Base-by-base conservation (phyloP, 2,329 filamentous ascomycete species). In the Pseudogymnoascus sp. region DNA sequence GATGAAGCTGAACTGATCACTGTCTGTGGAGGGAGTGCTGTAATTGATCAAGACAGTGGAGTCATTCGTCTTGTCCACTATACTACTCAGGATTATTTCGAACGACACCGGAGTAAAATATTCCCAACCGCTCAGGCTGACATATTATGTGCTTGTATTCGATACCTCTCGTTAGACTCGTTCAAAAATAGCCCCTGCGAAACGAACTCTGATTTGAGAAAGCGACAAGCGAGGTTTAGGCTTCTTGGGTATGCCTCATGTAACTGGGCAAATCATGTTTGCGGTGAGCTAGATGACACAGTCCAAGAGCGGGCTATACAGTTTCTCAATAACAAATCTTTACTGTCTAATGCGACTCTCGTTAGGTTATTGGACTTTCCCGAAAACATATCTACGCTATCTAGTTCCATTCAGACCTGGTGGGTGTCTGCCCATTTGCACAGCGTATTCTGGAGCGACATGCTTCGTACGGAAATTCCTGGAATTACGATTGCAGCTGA, bases 81-180 rank as follows among this genome's bases (percentile, higher is more conserved):
- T 51, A 70, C 71, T 1, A 59, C 67, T 8, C 68, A 73, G 40
- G 70, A 73, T 59, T 73, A 69, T 45, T 65, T 73, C 36, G 21
- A 23, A 54, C 16, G 14, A 18, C 45, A 54, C 45, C 45, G 45
- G 5, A 31, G 14, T 11, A 54, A 23, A 23, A 23, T 54, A 54
- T 54, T 54, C 26, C 18, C 45, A 23, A 26, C 21, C 21, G 45
- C 45, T 54, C 45, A 54, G n/a, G 18, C 26, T 54, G 26, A 26
- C 45, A 54, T 26, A 14, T 54, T 31, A 31, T 31, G 45, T 14
- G 18, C 18, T 54, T 54, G 45, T 31, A 54, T 54, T 54, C 45
- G 45, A 54, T 54, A 54, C 26, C 45, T 54, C 26, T 54, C 45
- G 11, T 23, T 54, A 16, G 18, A 54, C 5, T 4, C 18, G 10